Evolutionary conservation across 768 basidiomycete species (phyloP).

Genomic region (Suillus brevipes): DNA sequence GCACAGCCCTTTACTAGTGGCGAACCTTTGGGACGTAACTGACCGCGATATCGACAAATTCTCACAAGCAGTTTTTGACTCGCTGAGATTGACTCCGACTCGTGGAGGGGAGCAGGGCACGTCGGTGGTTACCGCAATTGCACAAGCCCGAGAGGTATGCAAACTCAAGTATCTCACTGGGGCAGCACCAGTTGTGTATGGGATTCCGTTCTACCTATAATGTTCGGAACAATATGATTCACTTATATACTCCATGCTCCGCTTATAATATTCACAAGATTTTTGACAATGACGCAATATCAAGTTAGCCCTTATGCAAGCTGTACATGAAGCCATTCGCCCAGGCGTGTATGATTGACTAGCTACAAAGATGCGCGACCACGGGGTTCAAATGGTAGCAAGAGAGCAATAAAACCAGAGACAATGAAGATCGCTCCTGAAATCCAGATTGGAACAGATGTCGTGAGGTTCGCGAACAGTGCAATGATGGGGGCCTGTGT

Average conservation of each 20-base stretch:
- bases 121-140: slow-evolving; percentile 76
- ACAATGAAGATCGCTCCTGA: slow-evolving; percentile 53
- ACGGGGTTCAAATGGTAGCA: slow-evolving; percentile 57
- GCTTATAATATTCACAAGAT: background rate
- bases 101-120: slow-evolving; percentile 23
- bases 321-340: background rate
- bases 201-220: slow-evolving; percentile 87
- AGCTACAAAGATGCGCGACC: slow-evolving; percentile 52
- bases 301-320: background rate
- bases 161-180: slow-evolving; percentile 94
- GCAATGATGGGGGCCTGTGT: slow-evolving; percentile 51
- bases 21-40: slow-evolving; percentile 98
- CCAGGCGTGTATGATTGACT: background rate
- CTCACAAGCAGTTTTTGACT: slow-evolving; percentile 79
- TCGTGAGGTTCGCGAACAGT: slow-evolving; percentile 46
- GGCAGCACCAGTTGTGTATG: slow-evolving; percentile 93
- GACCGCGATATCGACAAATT: slow-evolving; percentile 97
- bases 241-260: background rate
- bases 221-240: background rate
- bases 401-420: slow-evolving; percentile 46
- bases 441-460: slow-evolving; percentile 55
- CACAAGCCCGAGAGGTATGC: slow-evolving; percentile 74
- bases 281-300: background rate
- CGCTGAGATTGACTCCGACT: slow-evolving; percentile 51
- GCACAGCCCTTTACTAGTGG: slow-evolving; percentile 83